Percentiles rank a stretch among this genome's conserved stretches.
phyloP scores from a whole-genome alignment of 2,329 filamentous ascomycete genomes.

The Penicillium thymicola region DNA sequence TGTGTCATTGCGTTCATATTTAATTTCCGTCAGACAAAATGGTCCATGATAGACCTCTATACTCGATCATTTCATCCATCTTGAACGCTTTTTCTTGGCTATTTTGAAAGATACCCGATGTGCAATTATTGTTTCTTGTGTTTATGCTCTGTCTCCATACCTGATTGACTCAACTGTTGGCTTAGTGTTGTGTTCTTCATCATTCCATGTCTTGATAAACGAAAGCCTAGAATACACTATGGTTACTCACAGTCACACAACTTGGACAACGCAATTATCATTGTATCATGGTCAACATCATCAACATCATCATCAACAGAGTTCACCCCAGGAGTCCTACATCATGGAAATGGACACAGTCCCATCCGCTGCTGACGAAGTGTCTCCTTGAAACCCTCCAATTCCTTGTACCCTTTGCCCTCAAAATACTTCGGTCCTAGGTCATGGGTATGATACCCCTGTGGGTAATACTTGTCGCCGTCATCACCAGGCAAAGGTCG shows the following conservation, averaged over 20 bases:
- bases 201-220: background rate
- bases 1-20: background rate
- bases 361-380: constrained; percentile 41
- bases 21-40: background rate
- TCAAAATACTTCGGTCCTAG: constrained; percentile 58
- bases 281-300: background rate
- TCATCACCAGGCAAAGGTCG: constrained; percentile 48
- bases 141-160: background rate
- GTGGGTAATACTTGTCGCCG: constrained; percentile 46
- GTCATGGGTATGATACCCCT: constrained; percentile 53
- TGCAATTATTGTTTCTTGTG: constrained; percentile 15
- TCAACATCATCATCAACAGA: background rate
- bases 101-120: constrained; percentile 31
- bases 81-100: constrained; percentile 8
- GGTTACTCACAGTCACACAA: background rate
- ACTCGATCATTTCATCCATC: constrained; percentile 2
- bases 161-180: background rate
- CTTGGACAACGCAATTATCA: background rate
- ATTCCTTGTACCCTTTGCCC: constrained; percentile 46
- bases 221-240: background rate
- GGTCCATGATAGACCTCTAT: constrained; percentile 9
- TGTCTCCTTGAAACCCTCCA: constrained; percentile 38
- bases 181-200: background rate
- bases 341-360: constrained; percentile 47
- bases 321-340: background rate